phyloP scores from a whole-genome alignment of 75 land plant genomes.

The Picea glauca region DNA sequence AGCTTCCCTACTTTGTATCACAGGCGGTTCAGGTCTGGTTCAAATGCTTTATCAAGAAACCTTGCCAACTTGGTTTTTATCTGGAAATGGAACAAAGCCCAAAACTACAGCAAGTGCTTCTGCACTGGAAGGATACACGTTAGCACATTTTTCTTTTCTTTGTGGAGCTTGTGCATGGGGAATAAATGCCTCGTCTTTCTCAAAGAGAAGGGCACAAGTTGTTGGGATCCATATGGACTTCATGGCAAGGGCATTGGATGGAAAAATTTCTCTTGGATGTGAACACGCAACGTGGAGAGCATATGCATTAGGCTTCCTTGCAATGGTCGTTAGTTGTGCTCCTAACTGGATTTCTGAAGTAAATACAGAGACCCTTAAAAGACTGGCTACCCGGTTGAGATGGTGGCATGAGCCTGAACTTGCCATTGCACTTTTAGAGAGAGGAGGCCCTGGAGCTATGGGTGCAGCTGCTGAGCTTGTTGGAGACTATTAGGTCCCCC shows the following conservation, averaged over 20 bases:
- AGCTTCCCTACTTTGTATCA: constrained; percentile 69
- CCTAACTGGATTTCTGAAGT: constrained; percentile 73
- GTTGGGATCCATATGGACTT: constrained; percentile 72
- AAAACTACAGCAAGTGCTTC: constrained; percentile 37
- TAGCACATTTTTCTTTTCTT: constrained; percentile 72
- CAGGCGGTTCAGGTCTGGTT: constrained; percentile 69
- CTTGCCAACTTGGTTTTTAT: constrained; percentile 86
- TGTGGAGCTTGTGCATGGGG: constrained; percentile 90
- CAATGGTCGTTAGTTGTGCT: constrained; percentile 65
- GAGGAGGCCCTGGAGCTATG: constrained; percentile 68
- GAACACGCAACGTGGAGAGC: constrained; percentile 71
- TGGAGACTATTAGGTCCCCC: too few relatives aligned
- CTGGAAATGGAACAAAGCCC: constrained; percentile 29
- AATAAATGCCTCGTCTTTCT: constrained; percentile 22
- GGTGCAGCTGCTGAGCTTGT: constrained; percentile 82
- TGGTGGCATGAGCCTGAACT: constrained; percentile 85
- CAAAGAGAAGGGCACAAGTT: constrained; percentile 35
- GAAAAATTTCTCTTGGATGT: constrained; percentile 72
- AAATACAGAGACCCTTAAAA: constrained; percentile 52
- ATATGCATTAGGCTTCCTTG: constrained; percentile 66
- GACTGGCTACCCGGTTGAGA: constrained; percentile 66
- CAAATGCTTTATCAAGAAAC: constrained; percentile 63
- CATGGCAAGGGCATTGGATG: constrained; percentile 71
- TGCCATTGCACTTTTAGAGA: constrained; percentile 59
- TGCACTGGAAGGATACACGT: constrained; percentile 65